phyloP scores from a whole-genome alignment of 2,329 filamentous ascomycete species.

The Hypoxylon sp. region DNA sequence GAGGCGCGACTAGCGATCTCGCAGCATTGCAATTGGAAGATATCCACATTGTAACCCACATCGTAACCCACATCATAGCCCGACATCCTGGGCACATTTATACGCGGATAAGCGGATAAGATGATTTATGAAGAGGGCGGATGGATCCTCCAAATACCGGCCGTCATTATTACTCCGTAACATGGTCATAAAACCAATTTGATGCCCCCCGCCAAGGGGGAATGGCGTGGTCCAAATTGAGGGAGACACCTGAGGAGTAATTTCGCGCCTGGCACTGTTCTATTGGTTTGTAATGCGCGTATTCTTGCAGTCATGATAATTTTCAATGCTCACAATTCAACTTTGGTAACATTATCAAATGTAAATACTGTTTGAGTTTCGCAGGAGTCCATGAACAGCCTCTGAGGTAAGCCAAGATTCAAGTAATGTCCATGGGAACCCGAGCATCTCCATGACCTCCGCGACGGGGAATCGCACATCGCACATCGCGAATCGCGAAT shows the following conservation, averaged over 20 bases:
- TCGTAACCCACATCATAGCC: background rate
- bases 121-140: conserved; percentile 27
- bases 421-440: background rate
- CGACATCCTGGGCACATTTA: background rate
- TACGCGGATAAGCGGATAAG: conserved; percentile 20
- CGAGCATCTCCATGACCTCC: background rate
- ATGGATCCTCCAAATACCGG: conserved; percentile 34
- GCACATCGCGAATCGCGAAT: background rate
- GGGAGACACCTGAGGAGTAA: conserved; percentile 24
- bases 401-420: background rate
- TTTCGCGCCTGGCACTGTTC: conserved; percentile 29
- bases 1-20: background rate
- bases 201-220: conserved; percentile 31
- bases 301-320: background rate
- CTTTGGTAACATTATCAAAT: background rate
- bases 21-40: background rate
- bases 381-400: background rate
- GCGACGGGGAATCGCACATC: background rate
- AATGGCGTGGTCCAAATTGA: conserved; percentile 42
- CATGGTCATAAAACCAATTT: conserved; percentile 35
- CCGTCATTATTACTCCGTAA: conserved; percentile 24
- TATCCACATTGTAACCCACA: background rate
- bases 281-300: conserved; percentile 28
- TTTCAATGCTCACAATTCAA: background rate
- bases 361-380: background rate